phyloP scores from a whole-genome alignment of 768 basidiomycete species.

The Leucogyrophana mollusca region DNA sequence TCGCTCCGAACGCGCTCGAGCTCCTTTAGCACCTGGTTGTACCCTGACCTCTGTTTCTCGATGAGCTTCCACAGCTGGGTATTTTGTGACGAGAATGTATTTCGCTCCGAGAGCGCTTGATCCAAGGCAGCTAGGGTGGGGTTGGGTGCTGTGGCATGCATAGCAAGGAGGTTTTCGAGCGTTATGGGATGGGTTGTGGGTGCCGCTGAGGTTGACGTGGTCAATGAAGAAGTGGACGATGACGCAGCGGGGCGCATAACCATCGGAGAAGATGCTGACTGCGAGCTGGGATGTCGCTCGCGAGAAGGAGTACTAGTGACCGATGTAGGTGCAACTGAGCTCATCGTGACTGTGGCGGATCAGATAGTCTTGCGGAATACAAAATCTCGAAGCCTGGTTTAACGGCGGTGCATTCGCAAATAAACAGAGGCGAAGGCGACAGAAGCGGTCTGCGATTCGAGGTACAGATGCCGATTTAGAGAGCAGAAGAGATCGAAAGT shows the following conservation, averaged over 20 bases:
- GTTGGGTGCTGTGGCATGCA: conserved; percentile 52
- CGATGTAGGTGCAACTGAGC: conserved; percentile 3
- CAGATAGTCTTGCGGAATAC: no score
- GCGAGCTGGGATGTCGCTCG: conserved; percentile 20
- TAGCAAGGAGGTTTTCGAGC: conserved; percentile 52
- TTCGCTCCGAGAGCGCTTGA: conserved; percentile 76
- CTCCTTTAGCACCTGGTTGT: conserved; percentile 78
- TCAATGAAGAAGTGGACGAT: conserved; percentile 23
- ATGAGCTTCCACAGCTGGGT: conserved; percentile 93
- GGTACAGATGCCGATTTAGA: background rate
- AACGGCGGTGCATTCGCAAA: no score
- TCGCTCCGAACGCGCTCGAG: conserved; percentile 81
- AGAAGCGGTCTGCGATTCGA: background rate
- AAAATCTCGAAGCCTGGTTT: no score
- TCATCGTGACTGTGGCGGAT: background rate
- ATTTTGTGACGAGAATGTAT: conserved; percentile 78
- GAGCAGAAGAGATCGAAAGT: no score
- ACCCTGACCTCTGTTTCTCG: conserved; percentile 86
- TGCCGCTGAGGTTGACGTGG: conserved; percentile 20
- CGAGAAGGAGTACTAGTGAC: conserved; percentile 18
- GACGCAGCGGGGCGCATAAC: conserved; percentile 34
- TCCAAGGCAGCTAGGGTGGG: conserved; percentile 66
- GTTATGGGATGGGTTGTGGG: conserved; percentile 37
- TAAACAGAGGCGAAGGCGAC: background rate
- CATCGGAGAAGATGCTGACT: conserved; percentile 23